Evolutionary conservation across 2,329 filamentous ascomycete genomes (phyloP).

Genomic region (Colletotrichum lindemuthianum): DNA sequence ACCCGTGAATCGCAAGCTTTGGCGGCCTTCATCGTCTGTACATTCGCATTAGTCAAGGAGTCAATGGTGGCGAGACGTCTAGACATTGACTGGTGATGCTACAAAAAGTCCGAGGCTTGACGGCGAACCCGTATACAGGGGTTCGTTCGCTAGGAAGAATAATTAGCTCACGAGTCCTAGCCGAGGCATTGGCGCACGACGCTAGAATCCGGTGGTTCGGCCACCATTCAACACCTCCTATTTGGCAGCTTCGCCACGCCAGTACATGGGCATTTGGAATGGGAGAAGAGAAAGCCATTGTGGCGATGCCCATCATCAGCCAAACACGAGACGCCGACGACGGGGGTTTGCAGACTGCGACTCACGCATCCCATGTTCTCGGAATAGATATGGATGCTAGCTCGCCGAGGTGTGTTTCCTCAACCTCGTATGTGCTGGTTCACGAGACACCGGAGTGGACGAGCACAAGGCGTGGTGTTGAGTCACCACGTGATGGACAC

Average conservation of each 20-base stretch:
- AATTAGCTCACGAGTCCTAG: background rate
- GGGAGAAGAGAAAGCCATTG: conserved; percentile 18
- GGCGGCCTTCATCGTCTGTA: too few species aligned
- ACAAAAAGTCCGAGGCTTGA: conserved; percentile 13
- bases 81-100: too few species aligned
- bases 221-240: background rate
- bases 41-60: too few species aligned
- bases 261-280: conserved; percentile 21
- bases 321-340: conserved; percentile 4
- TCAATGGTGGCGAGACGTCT: too few species aligned
- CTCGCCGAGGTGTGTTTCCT: background rate
- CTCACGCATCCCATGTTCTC: conserved; percentile 17
- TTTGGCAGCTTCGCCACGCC: background rate
- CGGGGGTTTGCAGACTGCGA: background rate
- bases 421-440: conserved; percentile 10
- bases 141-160: background rate
- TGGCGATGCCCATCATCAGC: conserved; percentile 1
- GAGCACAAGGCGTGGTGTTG: conserved; percentile 8
- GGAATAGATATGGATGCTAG: conserved; percentile 9
- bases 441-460: conserved; percentile 1
- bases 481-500: conserved; percentile 24
- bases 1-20: too few species aligned
- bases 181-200: conserved; percentile 7
- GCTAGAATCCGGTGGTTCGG: conserved; percentile 30
- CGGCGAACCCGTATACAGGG: conserved; percentile 25